Percentiles rank a stretch among this genome's conserved stretches.
phyloP scores from a whole-genome alignment of 345 rosid genomes.

The Ricinus communis region DNA sequence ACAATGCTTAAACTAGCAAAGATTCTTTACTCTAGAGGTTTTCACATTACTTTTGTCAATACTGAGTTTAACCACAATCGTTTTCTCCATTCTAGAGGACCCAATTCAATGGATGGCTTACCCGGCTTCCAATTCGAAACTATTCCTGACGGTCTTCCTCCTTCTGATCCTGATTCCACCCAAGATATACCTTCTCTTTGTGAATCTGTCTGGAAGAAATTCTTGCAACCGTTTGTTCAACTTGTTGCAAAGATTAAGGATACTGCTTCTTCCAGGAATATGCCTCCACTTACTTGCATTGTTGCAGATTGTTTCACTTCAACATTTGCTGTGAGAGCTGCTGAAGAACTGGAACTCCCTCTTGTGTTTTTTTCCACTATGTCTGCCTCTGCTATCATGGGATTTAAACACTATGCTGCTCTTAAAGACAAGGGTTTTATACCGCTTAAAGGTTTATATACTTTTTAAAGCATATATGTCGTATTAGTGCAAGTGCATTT shows the following conservation, averaged over 20 bases:
- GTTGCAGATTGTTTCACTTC: conserved; percentile 13
- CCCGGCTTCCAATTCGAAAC: conserved; percentile 17
- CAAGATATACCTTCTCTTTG: conserved; percentile 1
- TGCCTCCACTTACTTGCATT: conserved; percentile 18
- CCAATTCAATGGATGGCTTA: background rate
- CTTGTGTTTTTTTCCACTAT: conserved; percentile 15
- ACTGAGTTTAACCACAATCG: conserved; percentile 7
- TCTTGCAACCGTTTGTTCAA: background rate
- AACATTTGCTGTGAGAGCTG: background rate
- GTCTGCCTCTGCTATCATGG: conserved; percentile 14
- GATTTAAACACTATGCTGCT: conserved; percentile 8
- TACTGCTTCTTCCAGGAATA: background rate
- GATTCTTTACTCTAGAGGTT: conserved; percentile 7
- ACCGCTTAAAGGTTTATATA: conserved; percentile 1
- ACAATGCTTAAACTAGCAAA: conserved; percentile 2
- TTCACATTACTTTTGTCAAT: conserved; percentile 4
- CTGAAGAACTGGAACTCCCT: conserved; percentile 13
- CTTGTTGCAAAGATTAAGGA: conserved; percentile 13
- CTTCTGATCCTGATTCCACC: conserved; percentile 6
- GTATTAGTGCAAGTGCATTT: too few species aligned
- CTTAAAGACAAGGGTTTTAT: conserved; percentile 7
- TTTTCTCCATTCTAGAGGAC: background rate
- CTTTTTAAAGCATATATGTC: too few species aligned
- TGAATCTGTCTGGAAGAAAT: background rate
- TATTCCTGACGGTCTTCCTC: conserved; percentile 9